Evolutionary conservation across 139 green algal genomes (phyloP), one percentile per base, ranked within the genome.

Genomic region (Chlamydomonas sp.): DNA sequence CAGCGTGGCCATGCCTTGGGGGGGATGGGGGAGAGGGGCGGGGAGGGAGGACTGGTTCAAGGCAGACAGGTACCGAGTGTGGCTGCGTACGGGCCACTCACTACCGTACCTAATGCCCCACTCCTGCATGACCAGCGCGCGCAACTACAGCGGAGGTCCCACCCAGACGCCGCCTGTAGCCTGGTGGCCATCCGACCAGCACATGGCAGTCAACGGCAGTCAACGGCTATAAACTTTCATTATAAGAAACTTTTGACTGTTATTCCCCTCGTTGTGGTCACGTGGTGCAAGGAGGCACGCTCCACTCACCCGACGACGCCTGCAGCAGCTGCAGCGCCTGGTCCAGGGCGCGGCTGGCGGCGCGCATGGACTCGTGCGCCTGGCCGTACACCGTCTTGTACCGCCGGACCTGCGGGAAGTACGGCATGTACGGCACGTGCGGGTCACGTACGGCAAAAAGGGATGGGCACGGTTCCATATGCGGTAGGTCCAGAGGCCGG

Each of bases 341-440:
- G 6, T 64, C 31, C 63, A 75, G 63, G 12, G 79, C 63, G 59
- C 59, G 5, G 4, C 10, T 12, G 31, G 79, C n/a, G 14, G 5
- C 49, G 12, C 49, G 10, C 64, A 84, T 75, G 7, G 64, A 64
- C 79, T 84, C 79, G 49, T 77, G 61, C 12, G 79, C 79, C 79
- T 84, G 63, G 49, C 18, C 12, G 63, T 72, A 83, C 78, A 83
- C 63, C 1, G 62, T 81, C 77, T 81, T 81, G 77, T 68, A 81
- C 5, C 77, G 77, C 15, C 77, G 77, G 31, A 49, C 31, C 31
- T 49, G n/a, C n/a, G n/a, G n/a, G n/a, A n/a, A n/a, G n/a, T n/a
- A n/a, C n/a, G n/a, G n/a, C 31, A 49, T 49, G 31, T 49, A 49
- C 31, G 31, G 31, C 31, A 49, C 31, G 31, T 49, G 31, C 31